phyloP scores from a whole-genome alignment of 805 yeast species.

The Blastobotrys peoriensis region DNA sequence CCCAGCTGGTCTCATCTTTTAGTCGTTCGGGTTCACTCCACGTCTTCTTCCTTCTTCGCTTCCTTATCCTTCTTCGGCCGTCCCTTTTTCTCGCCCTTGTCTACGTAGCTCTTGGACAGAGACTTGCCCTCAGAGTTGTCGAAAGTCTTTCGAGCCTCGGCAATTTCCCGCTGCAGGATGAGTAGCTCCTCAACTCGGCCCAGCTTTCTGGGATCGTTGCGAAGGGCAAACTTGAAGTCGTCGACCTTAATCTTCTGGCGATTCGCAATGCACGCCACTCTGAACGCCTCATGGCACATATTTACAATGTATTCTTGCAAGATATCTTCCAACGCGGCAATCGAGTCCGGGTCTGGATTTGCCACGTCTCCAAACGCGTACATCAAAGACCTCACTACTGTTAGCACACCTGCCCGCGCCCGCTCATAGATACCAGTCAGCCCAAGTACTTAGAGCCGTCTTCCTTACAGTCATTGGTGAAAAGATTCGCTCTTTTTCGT shows the following conservation, averaged over 20 bases:
- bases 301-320: conserved; percentile 58
- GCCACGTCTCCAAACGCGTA: conserved; percentile 70
- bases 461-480: conserved; percentile 37
- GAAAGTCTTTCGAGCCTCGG: conserved; percentile 61
- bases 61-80: conserved; percentile 1
- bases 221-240: conserved; percentile 63
- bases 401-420: background rate
- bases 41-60: background rate
- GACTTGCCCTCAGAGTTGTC: conserved; percentile 53
- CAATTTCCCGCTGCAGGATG: conserved; percentile 52
- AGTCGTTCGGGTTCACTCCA: background rate
- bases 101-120: conserved; percentile 25
- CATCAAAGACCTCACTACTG: conserved; percentile 44
- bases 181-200: conserved; percentile 66
- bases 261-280: conserved; percentile 44
- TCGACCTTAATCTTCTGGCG: conserved; percentile 63
- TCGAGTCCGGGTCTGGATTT: conserved; percentile 61
- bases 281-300: conserved; percentile 49
- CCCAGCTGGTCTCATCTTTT: no score
- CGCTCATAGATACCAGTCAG: no score
- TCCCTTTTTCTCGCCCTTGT: conserved; percentile 27
- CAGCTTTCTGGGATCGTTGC: conserved; percentile 59
- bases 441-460: background rate
- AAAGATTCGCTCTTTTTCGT: conserved; percentile 39
- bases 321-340: conserved; percentile 61